Evolutionary conservation across 257 asterid species (phyloP).

Genomic region (Primulina huaijiensis): DNA sequence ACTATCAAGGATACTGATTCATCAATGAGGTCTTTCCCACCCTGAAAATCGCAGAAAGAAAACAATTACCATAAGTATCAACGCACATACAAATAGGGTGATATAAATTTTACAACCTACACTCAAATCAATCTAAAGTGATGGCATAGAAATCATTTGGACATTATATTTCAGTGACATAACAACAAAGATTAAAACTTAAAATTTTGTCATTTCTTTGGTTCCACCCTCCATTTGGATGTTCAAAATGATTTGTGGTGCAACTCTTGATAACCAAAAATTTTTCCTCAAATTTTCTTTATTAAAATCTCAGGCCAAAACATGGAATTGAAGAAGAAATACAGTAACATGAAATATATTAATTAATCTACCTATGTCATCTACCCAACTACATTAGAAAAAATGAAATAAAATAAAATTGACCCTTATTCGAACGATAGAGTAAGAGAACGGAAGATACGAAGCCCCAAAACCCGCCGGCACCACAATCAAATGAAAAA

Average conservation of each 20-base stretch:
- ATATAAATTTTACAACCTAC: neutral
- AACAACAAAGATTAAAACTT: too few relatives aligned
- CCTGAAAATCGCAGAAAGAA: conserved; percentile 21
- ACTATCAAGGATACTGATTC: conserved; percentile 30
- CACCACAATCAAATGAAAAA: conserved; percentile 11
- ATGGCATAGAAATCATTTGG: conserved; percentile 5
- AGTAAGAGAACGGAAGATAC: neutral
- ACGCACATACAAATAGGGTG: neutral
- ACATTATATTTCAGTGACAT: neutral
- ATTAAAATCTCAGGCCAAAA: too few relatives aligned
- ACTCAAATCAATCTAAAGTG: conserved; percentile 16
- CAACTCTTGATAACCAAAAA: neutral
- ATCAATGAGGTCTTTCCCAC: conserved; percentile 37
- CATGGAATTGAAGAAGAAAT: too few relatives aligned
- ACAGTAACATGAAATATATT: too few relatives aligned
- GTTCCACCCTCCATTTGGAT: neutral
- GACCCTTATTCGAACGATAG: neutral
- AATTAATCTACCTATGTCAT: too few relatives aligned
- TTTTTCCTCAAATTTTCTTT: too few relatives aligned
- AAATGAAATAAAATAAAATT: too few relatives aligned
- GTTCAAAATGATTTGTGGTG: neutral
- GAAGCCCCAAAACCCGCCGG: neutral
- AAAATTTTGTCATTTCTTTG: too few relatives aligned
- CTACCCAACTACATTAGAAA: neutral
- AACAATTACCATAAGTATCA: conserved; percentile 9